Percentiles rank a stretch among this genome's conserved stretches.
Evolutionary conservation across 2,329 filamentous ascomycete species (phyloP).

Genomic region (Exophiala oligosperma): DNA sequence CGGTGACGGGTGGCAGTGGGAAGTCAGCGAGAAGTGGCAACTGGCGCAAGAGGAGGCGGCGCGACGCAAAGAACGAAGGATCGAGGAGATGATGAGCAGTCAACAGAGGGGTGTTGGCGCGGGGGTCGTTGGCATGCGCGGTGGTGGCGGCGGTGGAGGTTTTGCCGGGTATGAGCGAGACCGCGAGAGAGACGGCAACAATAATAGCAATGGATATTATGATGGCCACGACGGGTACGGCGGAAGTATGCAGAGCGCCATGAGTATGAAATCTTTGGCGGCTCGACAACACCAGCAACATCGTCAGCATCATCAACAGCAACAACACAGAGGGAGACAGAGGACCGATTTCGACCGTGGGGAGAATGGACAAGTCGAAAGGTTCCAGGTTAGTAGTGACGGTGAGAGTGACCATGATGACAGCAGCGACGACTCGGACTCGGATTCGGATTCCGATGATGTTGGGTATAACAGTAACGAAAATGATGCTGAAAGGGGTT

Average conservation of each 20-base stretch:
- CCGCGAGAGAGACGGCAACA: conserved; percentile 6
- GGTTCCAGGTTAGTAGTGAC: conserved; percentile 26
- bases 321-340: conserved; percentile 5
- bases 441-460: not conserved
- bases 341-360: conserved; percentile 10
- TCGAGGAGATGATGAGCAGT: conserved; percentile 26
- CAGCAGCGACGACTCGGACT: conserved; percentile 8
- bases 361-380: conserved; percentile 21
- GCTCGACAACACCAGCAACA: not conserved
- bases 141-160: not conserved
- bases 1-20: conserved; percentile 94
- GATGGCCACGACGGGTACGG: not conserved
- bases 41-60: conserved; percentile 52
- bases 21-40: conserved; percentile 76
- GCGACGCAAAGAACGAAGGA: conserved; percentile 19
- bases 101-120: conserved; percentile 14
- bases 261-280: conserved; percentile 22
- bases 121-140: conserved; percentile 1
- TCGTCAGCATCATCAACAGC: conserved; percentile 3
- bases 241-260: conserved; percentile 15
- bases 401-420: conserved; percentile 8
- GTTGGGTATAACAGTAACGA: conserved; percentile 16
- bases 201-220: not conserved
- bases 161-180: conserved; percentile 15
- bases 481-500: conserved; percentile 4